Percentiles rank a stretch among this genome's conserved stretches.
These are phyloP conservation scores for Yamadazyma nakazawae DNA, from an alignment of 805 yeast species.

Conservation along the genomic window DNA sequence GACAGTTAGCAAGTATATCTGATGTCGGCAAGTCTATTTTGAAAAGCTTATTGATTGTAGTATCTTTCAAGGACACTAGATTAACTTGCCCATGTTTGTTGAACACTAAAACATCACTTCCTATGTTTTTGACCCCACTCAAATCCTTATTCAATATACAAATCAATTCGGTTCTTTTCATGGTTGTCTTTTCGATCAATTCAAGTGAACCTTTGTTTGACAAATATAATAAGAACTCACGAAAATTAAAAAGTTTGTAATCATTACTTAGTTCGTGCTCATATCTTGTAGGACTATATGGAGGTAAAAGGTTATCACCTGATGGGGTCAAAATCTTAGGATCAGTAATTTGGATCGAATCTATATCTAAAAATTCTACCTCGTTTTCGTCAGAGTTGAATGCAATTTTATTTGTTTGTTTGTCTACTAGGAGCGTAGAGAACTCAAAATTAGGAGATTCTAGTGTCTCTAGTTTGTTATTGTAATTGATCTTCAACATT, in stretches of 20 bases:
- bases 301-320: not conserved
- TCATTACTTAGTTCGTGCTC: constrained; percentile 19
- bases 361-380: not conserved
- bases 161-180: constrained; percentile 20
- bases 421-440: not conserved
- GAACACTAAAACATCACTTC: constrained; percentile 35
- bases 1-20: constrained; percentile 37
- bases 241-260: constrained; percentile 27
- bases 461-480: not conserved
- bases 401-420: not conserved
- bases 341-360: not conserved
- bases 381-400: not conserved
- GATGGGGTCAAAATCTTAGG: not conserved
- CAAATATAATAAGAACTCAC: constrained; percentile 28
- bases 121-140: constrained; percentile 34
- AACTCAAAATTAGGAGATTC: not conserved
- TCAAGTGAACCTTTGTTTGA: constrained; percentile 36
- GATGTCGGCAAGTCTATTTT: not conserved
- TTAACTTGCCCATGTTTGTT: constrained; percentile 37
- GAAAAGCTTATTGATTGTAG: not conserved
- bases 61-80: not conserved
- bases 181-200: constrained; percentile 20
- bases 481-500: constrained; percentile 18
- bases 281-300: constrained; percentile 17
- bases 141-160: constrained; percentile 36